Evolutionary conservation across 2,329 filamentous ascomycete genomes (phyloP).

Genomic region (Stenocarpella maydis): DNA sequence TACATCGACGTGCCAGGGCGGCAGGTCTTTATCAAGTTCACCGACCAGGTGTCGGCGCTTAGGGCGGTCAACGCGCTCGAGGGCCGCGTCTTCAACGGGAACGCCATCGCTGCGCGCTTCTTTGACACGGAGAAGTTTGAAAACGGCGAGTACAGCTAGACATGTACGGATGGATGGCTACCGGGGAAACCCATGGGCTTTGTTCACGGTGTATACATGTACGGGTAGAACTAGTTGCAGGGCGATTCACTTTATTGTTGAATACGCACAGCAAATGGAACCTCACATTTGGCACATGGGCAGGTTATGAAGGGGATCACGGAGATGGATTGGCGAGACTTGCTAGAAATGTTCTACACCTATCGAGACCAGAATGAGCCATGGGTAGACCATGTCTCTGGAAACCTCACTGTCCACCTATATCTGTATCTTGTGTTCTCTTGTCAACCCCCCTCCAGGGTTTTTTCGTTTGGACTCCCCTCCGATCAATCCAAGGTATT

Average conservation of each 20-base stretch:
- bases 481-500: constrained; percentile 9
- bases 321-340: constrained; percentile 25
- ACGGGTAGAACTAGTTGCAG: too few species aligned
- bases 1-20: constrained; percentile 72
- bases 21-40: constrained; percentile 93
- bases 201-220: background rate
- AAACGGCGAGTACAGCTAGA: constrained; percentile 60
- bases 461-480: background rate
- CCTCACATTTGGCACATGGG: background rate
- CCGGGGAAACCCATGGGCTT: background rate
- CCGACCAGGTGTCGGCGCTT: constrained; percentile 82
- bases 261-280: background rate
- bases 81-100: constrained; percentile 87
- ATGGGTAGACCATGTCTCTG: background rate
- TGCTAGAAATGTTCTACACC: constrained; percentile 26
- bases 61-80: constrained; percentile 90
- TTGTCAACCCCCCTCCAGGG: constrained; percentile 18
- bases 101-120: constrained; percentile 81
- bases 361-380: constrained; percentile 3
- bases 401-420: background rate
- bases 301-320: constrained; percentile 11
- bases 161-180: constrained; percentile 34
- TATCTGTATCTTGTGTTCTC: background rate
- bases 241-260: too few species aligned
- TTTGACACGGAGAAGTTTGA: constrained; percentile 88